Evolutionary conservation across 129 eudicot genomes (phyloP), one percentile per base, ranked within the genome.

Genomic region (Arctium lappa): DNA sequence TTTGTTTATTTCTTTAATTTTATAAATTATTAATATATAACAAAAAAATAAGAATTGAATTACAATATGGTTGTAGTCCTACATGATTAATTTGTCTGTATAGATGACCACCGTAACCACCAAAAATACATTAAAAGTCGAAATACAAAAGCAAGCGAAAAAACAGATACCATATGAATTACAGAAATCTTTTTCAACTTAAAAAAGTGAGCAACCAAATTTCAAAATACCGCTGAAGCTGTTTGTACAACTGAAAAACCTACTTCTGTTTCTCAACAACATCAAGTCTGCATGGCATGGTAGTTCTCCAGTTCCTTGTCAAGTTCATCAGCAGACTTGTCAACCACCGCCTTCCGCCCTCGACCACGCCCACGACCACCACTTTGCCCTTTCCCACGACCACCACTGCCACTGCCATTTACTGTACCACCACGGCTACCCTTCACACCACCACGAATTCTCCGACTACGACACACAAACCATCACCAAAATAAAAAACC

Each of bases 261-360:
- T 53, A 80, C 76, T 77, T 22, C n/a, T 72, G 74, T 27, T 6
- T 70, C 46, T 8, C 44, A 31, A 36, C 0, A 27, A 3, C 3
- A 33, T 76, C 36, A 92, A 74, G 85, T 85, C 62, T 93, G 91
- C 97, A 91, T 93, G 22, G 98, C 91, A 68, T 95, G 99, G 77
- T 96, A 93, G 60, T 60, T 89, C 84, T 96, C 98, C 82, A 96
- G 81, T 73, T 96, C 99, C 87, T 96, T 93, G 86, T 96, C 99
- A 34, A 96, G 98, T 34, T 96, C 91, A 76, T 91, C 94, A 56
- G 95, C 99, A 2, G 97, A 91, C 79, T 91, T 96, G 38, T 89
- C 90, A 3, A 76, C 86, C 4, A 18, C 85, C 18, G 42, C 81
- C 88, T 92, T 94, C 42, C 86, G 84, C 72, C 93, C 91, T 50